A percentile compares a stretch with the other conserved stretches of the same genome.
These are phyloP conservation scores for Echinochloa phyllopogon DNA, from an alignment of 176 grass and related monocot genomes.

Conservation along the genomic window DNA sequence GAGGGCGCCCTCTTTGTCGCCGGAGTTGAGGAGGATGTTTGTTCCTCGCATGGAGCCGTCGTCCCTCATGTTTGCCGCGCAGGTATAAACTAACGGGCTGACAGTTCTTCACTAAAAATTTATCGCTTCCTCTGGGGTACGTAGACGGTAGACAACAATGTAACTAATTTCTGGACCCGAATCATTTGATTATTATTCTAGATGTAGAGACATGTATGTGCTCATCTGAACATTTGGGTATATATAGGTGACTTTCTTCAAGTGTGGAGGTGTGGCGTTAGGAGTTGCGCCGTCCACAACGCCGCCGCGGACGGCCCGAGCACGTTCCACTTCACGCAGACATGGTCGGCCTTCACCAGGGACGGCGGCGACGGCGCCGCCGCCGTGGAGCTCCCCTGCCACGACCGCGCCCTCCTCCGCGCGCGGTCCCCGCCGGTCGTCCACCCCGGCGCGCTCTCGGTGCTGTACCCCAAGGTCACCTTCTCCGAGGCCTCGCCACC, in stretches of 20 bases:
- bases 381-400: conserved; percentile 15
- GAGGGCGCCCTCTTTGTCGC: background rate
- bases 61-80: background rate
- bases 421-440: conserved; percentile 25
- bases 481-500: background rate
- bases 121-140: no score
- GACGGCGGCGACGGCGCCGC: background rate
- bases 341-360: conserved; percentile 20
- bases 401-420: conserved; percentile 36
- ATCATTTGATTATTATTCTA: background rate
- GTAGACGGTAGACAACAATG: no score
- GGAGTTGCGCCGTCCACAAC: background rate
- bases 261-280: background rate
- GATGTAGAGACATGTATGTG: no score
- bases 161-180: no score
- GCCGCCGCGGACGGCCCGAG: background rate
- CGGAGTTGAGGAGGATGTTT: background rate
- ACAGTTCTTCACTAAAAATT: no score
- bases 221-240: no score
- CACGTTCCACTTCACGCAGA: background rate
- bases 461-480: background rate
- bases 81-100: background rate
- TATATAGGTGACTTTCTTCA: background rate
- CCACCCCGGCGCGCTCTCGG: background rate
- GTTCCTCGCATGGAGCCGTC: background rate